Base-by-base conservation (phyloP, 2,329 filamentous ascomycete genomes). In the Penicillium polonicum region DNA sequence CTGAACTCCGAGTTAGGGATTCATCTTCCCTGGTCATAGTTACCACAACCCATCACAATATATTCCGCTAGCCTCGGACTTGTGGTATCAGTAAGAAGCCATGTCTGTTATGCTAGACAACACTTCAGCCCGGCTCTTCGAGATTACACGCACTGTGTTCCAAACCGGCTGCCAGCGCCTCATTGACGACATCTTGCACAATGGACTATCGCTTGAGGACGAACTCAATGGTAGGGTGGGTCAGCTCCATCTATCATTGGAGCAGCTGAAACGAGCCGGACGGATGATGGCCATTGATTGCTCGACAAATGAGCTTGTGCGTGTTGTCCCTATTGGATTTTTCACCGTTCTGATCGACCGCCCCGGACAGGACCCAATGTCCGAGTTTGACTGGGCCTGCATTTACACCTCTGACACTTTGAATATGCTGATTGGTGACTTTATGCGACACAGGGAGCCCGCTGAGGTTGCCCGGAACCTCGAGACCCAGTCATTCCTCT, bases 341-440 rank as follows among this genome's bases (percentile, higher is more conserved):
- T 21, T 29, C 41, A 19, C 29, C 1, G 12, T 19, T 12, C 13
- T 41, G 2, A 19, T 29, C 31, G n/a, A 53, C 2, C 41, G 23
- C 5, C 15, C 12, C 9, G 39, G 17, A 17, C 41, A 29, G 7
- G 1, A 1, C 12, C 21, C 41, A 2, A 38, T 53, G 50, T 12
- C 41, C 5, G 50, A 53, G 41, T 53, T 46, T 29, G 39, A 46
- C 4, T 53, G 41, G 41, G 50, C 29, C n/a, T 53, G 50, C 2
- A 7, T 46, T n/a, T 46, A 29, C 8, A 53, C 41, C 17, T 3
- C 35, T 27, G 49, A 52, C 27, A 44, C 27, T 27, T 44, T 52
- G 27, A 44, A 44, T 21, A 44, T 44, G 49, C 39, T 52, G 29
- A 44, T 17, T 2, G 10, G 2, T 25, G 38, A 52, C 3, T 19